A percentile compares a stretch with the other conserved stretches of the same genome.
Conservation (phyloP, 2,329 filamentous ascomycete species). For the Cladosporium phlei region DNA sequence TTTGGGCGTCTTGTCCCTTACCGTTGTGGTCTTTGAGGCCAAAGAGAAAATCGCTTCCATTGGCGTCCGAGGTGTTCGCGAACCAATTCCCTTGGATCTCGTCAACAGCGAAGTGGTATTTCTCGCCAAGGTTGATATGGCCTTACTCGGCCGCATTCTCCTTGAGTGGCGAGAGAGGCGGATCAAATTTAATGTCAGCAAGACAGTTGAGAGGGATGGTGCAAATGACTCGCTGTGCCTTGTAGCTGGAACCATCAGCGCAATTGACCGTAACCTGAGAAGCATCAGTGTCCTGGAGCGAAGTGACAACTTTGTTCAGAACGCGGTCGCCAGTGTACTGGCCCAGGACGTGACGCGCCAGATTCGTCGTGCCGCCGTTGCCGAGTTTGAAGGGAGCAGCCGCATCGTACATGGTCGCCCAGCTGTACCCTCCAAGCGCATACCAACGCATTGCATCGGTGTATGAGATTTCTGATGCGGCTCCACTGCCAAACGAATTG, state of each 20-base stretch:
- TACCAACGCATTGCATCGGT: slow-evolving; percentile 29
- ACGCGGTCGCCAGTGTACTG: neutral
- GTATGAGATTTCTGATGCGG: neutral
- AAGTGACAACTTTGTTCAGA: neutral
- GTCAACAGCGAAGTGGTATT: slow-evolving; percentile 22
- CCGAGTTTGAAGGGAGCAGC: slow-evolving; percentile 26
- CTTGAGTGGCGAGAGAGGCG: slow-evolving; percentile 23
- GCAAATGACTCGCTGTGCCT: slow-evolving; percentile 17
- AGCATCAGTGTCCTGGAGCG: neutral
- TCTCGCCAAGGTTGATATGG: slow-evolving; percentile 30
- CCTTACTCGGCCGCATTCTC: slow-evolving; percentile 24
- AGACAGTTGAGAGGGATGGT: slow-evolving; percentile 23
- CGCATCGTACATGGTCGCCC: slow-evolving; percentile 21
- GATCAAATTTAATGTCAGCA: slow-evolving; percentile 24
- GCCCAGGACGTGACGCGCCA: neutral
- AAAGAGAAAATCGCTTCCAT: slow-evolving; percentile 4
- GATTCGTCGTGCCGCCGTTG: slow-evolving; percentile 18
- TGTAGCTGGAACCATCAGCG: neutral
- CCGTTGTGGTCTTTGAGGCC: slow-evolving; percentile 14
- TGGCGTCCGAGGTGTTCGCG: neutral
- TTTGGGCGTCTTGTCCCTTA: no score
- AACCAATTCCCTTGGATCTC: slow-evolving; percentile 7
- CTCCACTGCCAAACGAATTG: slow-evolving; percentile 16
- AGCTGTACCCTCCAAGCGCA: slow-evolving; percentile 26
- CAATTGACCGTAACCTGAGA: neutral